Conservation (phyloP, 2,329 filamentous ascomycete genomes). For the Fusarium liriodendri region DNA sequence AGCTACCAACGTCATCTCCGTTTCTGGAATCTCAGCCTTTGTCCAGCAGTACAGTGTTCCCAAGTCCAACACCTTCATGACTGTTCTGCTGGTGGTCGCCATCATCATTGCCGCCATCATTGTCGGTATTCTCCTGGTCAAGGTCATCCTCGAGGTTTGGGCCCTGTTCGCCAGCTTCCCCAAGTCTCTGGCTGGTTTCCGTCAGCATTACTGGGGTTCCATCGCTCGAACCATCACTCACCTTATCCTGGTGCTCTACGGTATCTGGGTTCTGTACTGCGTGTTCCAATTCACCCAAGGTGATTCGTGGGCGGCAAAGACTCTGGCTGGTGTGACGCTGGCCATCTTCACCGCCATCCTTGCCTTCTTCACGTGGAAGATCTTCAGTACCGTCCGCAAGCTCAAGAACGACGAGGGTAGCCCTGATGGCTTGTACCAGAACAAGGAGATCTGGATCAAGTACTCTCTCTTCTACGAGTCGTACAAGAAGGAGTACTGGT, state of each 20-base stretch:
- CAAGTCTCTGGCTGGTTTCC: conserved; percentile 81
- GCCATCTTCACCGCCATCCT: conserved; percentile 83
- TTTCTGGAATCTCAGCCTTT: conserved; percentile 83
- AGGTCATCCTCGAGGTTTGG: conserved; percentile 92
- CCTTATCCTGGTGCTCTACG: conserved; percentile 90
- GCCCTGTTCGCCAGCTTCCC: conserved; percentile 91
- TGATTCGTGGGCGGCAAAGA: conserved; percentile 93
- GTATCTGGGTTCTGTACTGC: conserved; percentile 95
- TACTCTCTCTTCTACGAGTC: conserved; percentile 98
- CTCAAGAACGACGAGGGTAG: conserved; percentile 83
- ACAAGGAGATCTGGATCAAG: conserved; percentile 92
- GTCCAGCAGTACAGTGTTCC: conserved; percentile 88
- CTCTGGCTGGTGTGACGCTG: conserved; percentile 84
- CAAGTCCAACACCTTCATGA: conserved; percentile 95
- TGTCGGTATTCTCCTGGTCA: conserved; percentile 88
- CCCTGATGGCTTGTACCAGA: conserved; percentile 78
- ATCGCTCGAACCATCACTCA: conserved; percentile 90
- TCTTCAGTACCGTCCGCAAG: conserved; percentile 79
- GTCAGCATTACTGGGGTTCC: conserved; percentile 95
- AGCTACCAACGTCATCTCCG: conserved; percentile 57
- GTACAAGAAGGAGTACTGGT: conserved; percentile 96
- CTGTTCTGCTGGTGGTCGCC: conserved; percentile 86
- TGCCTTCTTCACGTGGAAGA: conserved; percentile 85
- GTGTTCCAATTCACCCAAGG: conserved; percentile 94
- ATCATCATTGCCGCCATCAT: conserved; percentile 87